phyloP scores from a whole-genome alignment of 108 stramenopile species.

The Conticribra weissflogii region DNA sequence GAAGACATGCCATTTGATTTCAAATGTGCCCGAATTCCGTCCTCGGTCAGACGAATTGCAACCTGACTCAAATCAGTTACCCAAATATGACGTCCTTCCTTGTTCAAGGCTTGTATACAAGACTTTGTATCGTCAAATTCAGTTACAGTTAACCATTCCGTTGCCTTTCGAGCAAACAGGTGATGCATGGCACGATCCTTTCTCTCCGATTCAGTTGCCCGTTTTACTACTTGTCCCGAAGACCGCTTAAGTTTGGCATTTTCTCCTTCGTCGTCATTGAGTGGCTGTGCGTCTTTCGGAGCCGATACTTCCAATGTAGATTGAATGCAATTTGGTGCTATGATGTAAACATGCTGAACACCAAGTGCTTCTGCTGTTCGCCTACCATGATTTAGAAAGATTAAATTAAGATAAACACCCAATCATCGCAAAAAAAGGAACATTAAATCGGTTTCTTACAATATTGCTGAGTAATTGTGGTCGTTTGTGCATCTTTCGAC shows the following conservation, averaged over 20 bases:
- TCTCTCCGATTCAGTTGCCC: slow-evolving; percentile 61
- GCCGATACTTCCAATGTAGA: slow-evolving; percentile 28
- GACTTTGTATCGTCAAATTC: slow-evolving; percentile 71
- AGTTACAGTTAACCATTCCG: slow-evolving; percentile 83
- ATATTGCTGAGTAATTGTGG: slow-evolving; percentile 74
- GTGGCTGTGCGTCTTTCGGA: background rate
- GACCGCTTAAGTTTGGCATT: slow-evolving; percentile 26
- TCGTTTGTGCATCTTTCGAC: slow-evolving; percentile 88
- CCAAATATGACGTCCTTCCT: slow-evolving; percentile 74
- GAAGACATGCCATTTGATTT: slow-evolving; percentile 10
- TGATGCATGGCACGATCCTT: slow-evolving; percentile 71
- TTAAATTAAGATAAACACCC: background rate
- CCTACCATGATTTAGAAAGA: slow-evolving; percentile 45
- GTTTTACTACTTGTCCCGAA: slow-evolving; percentile 28
- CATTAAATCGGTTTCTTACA: too few species aligned
- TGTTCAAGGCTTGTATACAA: slow-evolving; percentile 66
- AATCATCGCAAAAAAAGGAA: background rate
- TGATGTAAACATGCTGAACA: slow-evolving; percentile 80
- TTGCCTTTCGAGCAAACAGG: slow-evolving; percentile 85
- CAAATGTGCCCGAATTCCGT: slow-evolving; percentile 31
- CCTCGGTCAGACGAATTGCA: slow-evolving; percentile 62
- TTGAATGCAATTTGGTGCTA: slow-evolving; percentile 64
- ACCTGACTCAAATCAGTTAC: slow-evolving; percentile 85
- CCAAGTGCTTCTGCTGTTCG: slow-evolving; percentile 89
- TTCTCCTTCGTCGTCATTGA: slow-evolving; percentile 19